Conservation (phyloP, 768 basidiomycete genomes). For the Boletus insuetus region DNA sequence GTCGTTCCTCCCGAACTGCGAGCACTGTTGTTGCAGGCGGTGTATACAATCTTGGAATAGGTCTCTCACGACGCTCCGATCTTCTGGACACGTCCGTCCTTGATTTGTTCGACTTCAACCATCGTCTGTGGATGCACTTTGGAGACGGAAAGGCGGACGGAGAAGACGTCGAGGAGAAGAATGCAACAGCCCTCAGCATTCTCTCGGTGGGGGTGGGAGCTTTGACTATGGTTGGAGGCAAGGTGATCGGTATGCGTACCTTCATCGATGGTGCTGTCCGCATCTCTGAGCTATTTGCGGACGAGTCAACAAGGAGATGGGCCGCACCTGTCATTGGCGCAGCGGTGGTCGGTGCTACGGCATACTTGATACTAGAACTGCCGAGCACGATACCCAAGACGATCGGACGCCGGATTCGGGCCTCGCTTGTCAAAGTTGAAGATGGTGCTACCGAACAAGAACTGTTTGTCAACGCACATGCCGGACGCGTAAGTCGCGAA, state of each 20-base stretch:
- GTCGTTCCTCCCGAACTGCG: conserved; percentile 30
- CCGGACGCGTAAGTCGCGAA: conserved; percentile 72
- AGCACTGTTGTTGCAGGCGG: conserved; percentile 75
- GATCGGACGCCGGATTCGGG: conserved; percentile 79
- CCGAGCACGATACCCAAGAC: conserved; percentile 87
- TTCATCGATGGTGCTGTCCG: conserved; percentile 78
- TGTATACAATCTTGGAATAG: conserved; percentile 75
- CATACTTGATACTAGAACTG: conserved; percentile 83
- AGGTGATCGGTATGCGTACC: conserved; percentile 70
- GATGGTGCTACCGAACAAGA: conserved; percentile 49
- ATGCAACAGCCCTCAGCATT: conserved; percentile 64
- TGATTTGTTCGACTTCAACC: conserved; percentile 84
- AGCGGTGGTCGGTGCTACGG: conserved; percentile 64
- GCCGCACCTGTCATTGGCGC: conserved; percentile 83
- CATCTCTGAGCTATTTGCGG: conserved; percentile 73
- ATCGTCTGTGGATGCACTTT: conserved; percentile 73
- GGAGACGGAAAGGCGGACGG: conserved; percentile 42
- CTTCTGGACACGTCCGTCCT: conserved; percentile 76
- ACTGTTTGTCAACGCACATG: conserved; percentile 65
- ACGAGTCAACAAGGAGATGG: conserved; percentile 83
- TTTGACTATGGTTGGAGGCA: conserved; percentile 85
- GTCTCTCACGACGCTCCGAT: conserved; percentile 73
- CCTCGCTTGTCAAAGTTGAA: conserved; percentile 51
- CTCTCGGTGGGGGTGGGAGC: conserved; percentile 81
- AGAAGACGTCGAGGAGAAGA: conserved; percentile 36